Evolutionary conservation across 169 alveolate genomes (phyloP).

Genomic region (Plasmodium billcollinsi): DNA sequence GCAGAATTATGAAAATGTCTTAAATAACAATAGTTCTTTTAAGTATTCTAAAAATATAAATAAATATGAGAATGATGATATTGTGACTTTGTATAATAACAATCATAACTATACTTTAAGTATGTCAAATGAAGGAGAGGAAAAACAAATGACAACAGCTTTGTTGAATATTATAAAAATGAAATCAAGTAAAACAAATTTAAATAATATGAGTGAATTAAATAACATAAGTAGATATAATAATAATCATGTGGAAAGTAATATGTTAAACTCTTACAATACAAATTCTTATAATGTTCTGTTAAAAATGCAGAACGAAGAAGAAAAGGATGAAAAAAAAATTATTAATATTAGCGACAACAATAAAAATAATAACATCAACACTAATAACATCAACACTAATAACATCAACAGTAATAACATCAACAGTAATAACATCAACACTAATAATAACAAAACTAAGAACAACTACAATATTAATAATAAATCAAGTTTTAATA

Average conservation of each 20-base stretch:
- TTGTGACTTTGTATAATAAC: no score
- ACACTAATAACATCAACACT: no score
- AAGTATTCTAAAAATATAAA: conserved; percentile 7
- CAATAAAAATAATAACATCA: no score
- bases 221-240: neutral
- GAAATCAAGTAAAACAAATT: neutral
- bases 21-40: conserved; percentile 5
- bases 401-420: no score
- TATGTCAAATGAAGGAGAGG: conserved; percentile 19
- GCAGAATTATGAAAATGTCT: neutral
- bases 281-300: conserved; percentile 42
- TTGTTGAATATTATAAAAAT: conserved; percentile 43
- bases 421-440: no score
- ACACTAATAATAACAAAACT: neutral
- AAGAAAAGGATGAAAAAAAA: conserved; percentile 31
- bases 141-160: conserved; percentile 30
- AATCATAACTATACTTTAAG: no score
- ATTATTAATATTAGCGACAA: neutral
- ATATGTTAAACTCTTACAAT: conserved; percentile 1
- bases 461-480: neutral
- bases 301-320: conserved; percentile 27
- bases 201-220: neutral
- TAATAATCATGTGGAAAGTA: neutral
- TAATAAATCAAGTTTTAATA: neutral
- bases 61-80: neutral